Percentiles rank a stretch among this genome's conserved stretches.
phyloP scores from a whole-genome alignment of 2,329 filamentous ascomycete species.

The Fusarium metavorans region DNA sequence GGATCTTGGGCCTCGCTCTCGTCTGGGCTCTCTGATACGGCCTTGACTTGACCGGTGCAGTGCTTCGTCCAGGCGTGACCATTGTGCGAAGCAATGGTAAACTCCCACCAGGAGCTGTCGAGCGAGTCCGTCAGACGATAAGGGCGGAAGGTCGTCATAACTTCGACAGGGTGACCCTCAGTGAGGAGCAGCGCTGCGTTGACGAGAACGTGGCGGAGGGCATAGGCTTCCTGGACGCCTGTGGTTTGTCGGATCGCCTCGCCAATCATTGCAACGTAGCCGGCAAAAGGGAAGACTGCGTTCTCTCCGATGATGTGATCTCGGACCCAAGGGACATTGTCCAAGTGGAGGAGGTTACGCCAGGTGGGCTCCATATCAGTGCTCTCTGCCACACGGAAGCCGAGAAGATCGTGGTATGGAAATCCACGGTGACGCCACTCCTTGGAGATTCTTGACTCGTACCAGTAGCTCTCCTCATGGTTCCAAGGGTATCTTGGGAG shows the following conservation, averaged over 20 bases:
- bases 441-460: conserved; percentile 46
- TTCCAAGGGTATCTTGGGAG: conserved; percentile 56
- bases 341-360: conserved; percentile 36
- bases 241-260: conserved; percentile 40
- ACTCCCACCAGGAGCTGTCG: conserved; percentile 48
- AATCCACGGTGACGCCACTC: conserved; percentile 49
- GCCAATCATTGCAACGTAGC: conserved; percentile 49
- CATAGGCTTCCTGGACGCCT: not conserved
- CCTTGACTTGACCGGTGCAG: conserved; percentile 27
- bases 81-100: conserved; percentile 43
- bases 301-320: conserved; percentile 59
- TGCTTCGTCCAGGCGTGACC: conserved; percentile 39
- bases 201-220: conserved; percentile 46
- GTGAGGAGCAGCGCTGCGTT: conserved; percentile 47
- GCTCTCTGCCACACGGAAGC: conserved; percentile 23
- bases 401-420: conserved; percentile 53
- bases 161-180: conserved; percentile 46
- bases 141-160: conserved; percentile 48
- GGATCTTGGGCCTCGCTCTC: not conserved
- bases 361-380: conserved; percentile 27
- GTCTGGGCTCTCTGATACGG: not conserved
- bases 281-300: conserved; percentile 55
- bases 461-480: conserved; percentile 49
- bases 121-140: conserved; percentile 38
- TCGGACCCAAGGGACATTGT: conserved; percentile 53